Conservation (phyloP, 108 stramenopile species). For the Conticribra weissflogii region DNA sequence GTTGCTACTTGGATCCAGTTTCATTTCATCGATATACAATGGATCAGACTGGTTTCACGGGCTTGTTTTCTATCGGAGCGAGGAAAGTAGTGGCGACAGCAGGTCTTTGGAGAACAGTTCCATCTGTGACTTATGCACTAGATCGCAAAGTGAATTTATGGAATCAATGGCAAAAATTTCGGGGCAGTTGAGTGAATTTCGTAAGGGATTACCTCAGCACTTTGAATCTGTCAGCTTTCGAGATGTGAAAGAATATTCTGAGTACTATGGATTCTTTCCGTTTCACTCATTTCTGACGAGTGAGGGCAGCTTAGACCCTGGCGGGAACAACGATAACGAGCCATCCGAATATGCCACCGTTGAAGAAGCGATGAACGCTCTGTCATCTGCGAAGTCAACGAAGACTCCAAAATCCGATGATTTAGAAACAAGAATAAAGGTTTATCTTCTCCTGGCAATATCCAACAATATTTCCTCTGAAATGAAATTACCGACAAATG, state of each 20-base stretch:
- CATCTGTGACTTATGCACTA: slow-evolving; percentile 25
- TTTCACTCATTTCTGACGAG: slow-evolving; percentile 38
- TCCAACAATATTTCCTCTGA: slow-evolving; percentile 10
- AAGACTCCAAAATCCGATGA: slow-evolving; percentile 11
- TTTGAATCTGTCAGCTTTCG: slow-evolving; percentile 1
- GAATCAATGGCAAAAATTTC: slow-evolving; percentile 30
- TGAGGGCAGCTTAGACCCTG: not conserved
- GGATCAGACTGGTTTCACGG: slow-evolving; percentile 50
- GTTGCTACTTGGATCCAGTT: slow-evolving; percentile 32
- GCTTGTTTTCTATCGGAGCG: slow-evolving; percentile 11
- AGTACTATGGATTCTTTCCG: slow-evolving; percentile 32
- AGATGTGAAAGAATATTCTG: slow-evolving; percentile 28
- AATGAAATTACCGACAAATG: not conserved
- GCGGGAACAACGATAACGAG: not conserved
- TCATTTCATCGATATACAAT: slow-evolving; percentile 22
- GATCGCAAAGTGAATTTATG: slow-evolving; percentile 31
- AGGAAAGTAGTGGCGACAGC: not conserved
- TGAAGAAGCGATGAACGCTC: slow-evolving; percentile 25
- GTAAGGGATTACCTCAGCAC: slow-evolving; percentile 2
- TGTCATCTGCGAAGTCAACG: slow-evolving; percentile 8
- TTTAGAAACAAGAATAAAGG: slow-evolving; percentile 21
- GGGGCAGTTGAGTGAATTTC: slow-evolving; percentile 17
- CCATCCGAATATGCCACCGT: slow-evolving; percentile 28
- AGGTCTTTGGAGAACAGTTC: not conserved
- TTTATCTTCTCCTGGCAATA: slow-evolving; percentile 19